These are phyloP conservation scores for Balamuthia mandrillaris DNA, from an alignment of 208 protist species.

Conservation along the genomic window DNA sequence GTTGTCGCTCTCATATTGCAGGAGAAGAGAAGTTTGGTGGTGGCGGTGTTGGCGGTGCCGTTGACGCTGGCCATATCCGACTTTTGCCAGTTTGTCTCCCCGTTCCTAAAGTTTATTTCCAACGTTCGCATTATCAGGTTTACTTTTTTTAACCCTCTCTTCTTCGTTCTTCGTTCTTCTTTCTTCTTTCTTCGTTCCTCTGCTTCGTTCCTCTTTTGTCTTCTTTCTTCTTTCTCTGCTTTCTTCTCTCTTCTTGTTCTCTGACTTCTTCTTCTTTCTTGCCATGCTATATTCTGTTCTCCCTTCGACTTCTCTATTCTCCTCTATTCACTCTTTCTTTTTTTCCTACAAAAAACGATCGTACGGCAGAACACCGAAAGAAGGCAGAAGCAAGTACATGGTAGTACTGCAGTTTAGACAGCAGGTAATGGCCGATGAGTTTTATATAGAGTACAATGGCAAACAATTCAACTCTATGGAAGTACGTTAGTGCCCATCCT, in stretches of 20 bases:
- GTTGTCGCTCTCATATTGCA: background rate
- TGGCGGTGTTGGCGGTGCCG: constrained; percentile 2
- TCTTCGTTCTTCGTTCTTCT: too few species aligned
- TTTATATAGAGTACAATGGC: constrained; percentile 68
- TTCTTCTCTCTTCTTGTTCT: too few species aligned
- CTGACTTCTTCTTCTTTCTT: background rate
- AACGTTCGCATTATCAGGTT: background rate
- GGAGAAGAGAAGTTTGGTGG: background rate
- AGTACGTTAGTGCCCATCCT: background rate
- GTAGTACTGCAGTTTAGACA: constrained; percentile 58
- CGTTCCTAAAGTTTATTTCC: constrained; percentile 6
- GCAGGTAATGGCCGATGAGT: constrained; percentile 56
- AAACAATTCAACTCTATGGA: constrained; percentile 65
- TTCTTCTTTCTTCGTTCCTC: too few species aligned
- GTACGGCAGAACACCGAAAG: background rate
- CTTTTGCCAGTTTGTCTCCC: constrained; percentile 23
- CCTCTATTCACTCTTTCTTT: background rate
- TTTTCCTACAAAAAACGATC: background rate
- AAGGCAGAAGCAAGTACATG: constrained; percentile 59
- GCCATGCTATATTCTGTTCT: background rate
- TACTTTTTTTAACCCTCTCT: background rate
- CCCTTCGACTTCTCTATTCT: background rate
- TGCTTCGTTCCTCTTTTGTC: background rate
- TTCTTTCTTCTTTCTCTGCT: too few species aligned
- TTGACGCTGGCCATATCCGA: background rate